Percentiles rank a stretch among this genome's conserved stretches.
phyloP scores from a whole-genome alignment of 345 rosid species.

The Salix dunnii region DNA sequence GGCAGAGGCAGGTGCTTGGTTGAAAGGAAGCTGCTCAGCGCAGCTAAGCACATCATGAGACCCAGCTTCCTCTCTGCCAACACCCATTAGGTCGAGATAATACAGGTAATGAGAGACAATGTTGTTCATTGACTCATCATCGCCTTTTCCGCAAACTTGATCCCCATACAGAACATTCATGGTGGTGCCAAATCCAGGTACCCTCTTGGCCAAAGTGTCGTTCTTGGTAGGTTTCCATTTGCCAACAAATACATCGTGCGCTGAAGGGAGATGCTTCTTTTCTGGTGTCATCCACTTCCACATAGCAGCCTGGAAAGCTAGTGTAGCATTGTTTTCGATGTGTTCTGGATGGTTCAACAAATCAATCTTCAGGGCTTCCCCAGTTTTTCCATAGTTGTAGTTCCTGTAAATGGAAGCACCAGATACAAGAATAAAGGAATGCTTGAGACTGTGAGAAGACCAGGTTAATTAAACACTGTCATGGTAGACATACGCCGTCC shows the following conservation, averaged over 20 bases:
- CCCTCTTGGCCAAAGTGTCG: constrained; percentile 64
- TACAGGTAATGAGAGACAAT: constrained; percentile 63
- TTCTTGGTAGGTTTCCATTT: constrained; percentile 85
- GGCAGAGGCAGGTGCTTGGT: constrained; percentile 29
- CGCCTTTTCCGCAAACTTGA: constrained; percentile 54
- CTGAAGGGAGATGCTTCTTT: constrained; percentile 70
- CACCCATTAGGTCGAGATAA: constrained; percentile 79
- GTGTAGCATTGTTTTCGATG: constrained; percentile 68
- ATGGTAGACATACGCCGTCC: neutral
- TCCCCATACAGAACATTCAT: constrained; percentile 77
- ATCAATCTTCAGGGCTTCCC: constrained; percentile 67
- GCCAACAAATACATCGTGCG: constrained; percentile 71
- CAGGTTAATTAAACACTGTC: neutral
- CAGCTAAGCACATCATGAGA: constrained; percentile 70
- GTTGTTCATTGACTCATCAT: constrained; percentile 69
- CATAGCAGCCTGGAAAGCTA: constrained; percentile 75
- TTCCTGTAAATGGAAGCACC: constrained; percentile 42
- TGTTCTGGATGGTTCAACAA: constrained; percentile 65
- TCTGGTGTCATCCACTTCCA: constrained; percentile 91
- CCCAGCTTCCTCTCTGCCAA: constrained; percentile 88
- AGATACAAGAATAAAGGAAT: neutral
- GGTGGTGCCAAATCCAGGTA: constrained; percentile 75
- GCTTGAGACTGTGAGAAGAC: neutral
- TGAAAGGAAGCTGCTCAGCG: constrained; percentile 65
- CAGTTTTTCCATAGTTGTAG: constrained; percentile 77